These are phyloP conservation scores for Ceratobasidium sp. DNA, from an alignment of 1,284 basidiomycete genomes.

Conservation along the genomic window DNA sequence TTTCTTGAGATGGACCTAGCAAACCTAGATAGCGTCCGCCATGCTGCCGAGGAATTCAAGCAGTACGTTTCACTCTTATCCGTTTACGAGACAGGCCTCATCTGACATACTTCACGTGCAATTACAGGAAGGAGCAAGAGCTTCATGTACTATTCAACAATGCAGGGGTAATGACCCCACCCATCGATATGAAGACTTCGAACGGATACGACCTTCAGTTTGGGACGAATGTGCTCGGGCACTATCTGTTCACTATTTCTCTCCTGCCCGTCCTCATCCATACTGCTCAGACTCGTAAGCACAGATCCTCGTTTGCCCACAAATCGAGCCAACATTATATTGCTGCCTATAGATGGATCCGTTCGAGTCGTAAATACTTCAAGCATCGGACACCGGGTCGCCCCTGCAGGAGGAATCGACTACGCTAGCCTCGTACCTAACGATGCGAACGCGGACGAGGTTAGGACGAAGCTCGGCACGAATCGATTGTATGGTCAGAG, in stretches of 20 bases:
- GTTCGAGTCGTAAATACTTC: too few species aligned
- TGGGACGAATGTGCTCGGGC: constrained; percentile 71
- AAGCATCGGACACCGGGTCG: constrained; percentile 10
- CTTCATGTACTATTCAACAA: constrained; percentile 69
- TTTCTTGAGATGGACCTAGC: constrained; percentile 72
- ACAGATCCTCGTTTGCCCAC: too few species aligned
- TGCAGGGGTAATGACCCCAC: constrained; percentile 69
- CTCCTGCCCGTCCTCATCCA: constrained; percentile 65
- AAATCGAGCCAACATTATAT: too few species aligned
- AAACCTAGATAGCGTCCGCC: constrained; percentile 67
- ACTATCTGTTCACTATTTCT: constrained; percentile 65
- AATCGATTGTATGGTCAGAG: constrained; percentile 39
- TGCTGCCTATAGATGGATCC: too few species aligned
- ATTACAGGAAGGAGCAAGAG: constrained; percentile 62
- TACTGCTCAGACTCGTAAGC: constrained; percentile 29
- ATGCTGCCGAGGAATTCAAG: constrained; percentile 66
- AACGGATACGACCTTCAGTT: constrained; percentile 72
- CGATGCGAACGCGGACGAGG: constrained; percentile 15
- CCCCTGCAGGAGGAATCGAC: constrained; percentile 20
- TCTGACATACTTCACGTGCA: not conserved
- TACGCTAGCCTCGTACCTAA: constrained; percentile 27
- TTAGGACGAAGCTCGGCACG: constrained; percentile 25
- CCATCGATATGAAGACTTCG: constrained; percentile 62
- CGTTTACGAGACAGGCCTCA: too few species aligned
- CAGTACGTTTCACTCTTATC: constrained; percentile 58